These are phyloP conservation scores for Phaseolus coccineus DNA, from an alignment of 331 rosid species.

Conservation along the genomic window DNA sequence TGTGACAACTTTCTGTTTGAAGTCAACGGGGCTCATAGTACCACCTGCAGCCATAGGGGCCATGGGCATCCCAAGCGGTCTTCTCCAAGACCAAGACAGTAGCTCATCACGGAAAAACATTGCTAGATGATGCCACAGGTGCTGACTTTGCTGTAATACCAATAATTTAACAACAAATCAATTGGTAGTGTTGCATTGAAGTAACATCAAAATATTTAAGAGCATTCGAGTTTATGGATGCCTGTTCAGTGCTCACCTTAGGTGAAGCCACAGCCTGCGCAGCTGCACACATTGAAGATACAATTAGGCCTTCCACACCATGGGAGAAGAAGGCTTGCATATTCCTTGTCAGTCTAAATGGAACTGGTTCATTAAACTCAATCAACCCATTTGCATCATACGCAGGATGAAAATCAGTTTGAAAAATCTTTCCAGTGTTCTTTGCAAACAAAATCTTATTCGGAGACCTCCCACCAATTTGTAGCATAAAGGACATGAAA, in stretches of 20 bases:
- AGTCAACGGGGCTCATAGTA: constrained; percentile 78
- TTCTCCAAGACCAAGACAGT: constrained; percentile 99
- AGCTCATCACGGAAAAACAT: constrained; percentile 99
- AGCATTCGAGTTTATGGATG: neutral
- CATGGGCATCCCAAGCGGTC: constrained; percentile 94
- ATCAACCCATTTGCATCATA: constrained; percentile 94
- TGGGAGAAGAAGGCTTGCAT: constrained; percentile 96
- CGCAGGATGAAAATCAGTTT: constrained; percentile 97
- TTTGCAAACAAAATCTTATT: constrained; percentile 95
- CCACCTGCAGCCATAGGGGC: constrained; percentile 84
- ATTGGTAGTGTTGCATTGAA: constrained; percentile 3
- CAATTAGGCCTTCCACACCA: constrained; percentile 98
- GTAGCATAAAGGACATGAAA: constrained; percentile 94
- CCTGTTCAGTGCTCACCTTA: constrained; percentile 48
- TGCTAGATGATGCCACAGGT: constrained; percentile 97
- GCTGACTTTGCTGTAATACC: constrained; percentile 89
- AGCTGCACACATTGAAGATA: constrained; percentile 99
- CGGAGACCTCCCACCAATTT: constrained; percentile 99
- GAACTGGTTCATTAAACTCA: constrained; percentile 94
- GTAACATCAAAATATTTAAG: constrained; percentile 24
- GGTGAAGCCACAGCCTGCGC: constrained; percentile 97
- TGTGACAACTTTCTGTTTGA: constrained; percentile 85
- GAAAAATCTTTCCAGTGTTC: constrained; percentile 96
- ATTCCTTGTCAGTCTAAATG: constrained; percentile 97
- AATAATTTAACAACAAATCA: constrained; percentile 40